Conservation (phyloP, 1,139 yeast species). For the Citeromyces hawaiiensis region DNA sequence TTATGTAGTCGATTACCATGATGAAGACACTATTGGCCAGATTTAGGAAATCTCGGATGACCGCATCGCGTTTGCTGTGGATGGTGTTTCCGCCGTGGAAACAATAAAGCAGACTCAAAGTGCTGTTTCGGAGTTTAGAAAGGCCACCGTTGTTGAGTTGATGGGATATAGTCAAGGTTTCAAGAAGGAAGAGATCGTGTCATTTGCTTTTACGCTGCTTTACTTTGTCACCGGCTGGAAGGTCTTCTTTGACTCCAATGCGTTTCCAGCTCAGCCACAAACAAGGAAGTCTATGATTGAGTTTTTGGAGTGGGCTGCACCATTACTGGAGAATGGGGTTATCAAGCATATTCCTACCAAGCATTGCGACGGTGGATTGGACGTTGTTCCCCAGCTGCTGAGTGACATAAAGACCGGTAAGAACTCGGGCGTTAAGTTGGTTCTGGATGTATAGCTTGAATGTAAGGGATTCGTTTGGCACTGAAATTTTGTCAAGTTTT, state of each 20-base stretch:
- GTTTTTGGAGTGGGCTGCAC: slow-evolving; percentile 7
- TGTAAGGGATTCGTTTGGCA: too few species aligned
- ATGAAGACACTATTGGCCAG: slow-evolving; percentile 33
- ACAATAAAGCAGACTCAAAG: slow-evolving; percentile 32
- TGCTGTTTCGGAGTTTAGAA: slow-evolving; percentile 23
- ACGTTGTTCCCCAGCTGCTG: slow-evolving; percentile 18
- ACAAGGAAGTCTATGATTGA: slow-evolving; percentile 5
- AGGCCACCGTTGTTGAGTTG: slow-evolving; percentile 21
- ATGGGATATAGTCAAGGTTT: slow-evolving; percentile 13
- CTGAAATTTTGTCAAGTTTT: too few species aligned
- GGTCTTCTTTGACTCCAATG: slow-evolving; percentile 9
- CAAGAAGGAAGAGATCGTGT: slow-evolving; percentile 15
- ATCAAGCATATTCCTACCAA: slow-evolving; percentile 19
- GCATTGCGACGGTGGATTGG: slow-evolving; percentile 22
- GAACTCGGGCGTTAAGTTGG: slow-evolving; percentile 25
- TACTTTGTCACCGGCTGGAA: slow-evolving; percentile 22
- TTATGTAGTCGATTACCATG: slow-evolving; percentile 44
- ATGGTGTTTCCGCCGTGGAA: slow-evolving; percentile 30
- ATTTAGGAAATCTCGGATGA: slow-evolving; percentile 28
- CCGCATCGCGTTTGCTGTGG: slow-evolving; percentile 36
- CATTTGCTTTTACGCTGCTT: slow-evolving; percentile 19
- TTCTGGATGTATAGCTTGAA: slow-evolving; percentile 10
- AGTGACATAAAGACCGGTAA: slow-evolving; percentile 15
- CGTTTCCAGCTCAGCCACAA: slow-evolving; percentile 13
- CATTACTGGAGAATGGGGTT: slow-evolving; percentile 9